phyloP scores from a whole-genome alignment of 805 yeast genomes.

The Yarrowia osloensis region DNA sequence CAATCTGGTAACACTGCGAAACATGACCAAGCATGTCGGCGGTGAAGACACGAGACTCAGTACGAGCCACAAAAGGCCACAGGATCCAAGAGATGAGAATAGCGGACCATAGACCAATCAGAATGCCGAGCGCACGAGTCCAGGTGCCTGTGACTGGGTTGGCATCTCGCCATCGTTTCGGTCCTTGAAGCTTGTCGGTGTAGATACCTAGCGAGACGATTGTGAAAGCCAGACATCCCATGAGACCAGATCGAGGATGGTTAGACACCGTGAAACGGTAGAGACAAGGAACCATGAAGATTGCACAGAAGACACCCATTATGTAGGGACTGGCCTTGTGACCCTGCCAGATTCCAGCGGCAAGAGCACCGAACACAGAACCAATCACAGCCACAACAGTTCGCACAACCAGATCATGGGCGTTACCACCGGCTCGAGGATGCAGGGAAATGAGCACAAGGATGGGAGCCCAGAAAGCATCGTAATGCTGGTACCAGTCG shows the following conservation, averaged over 20 bases:
- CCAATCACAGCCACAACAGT: slow-evolving; percentile 46
- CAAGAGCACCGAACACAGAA: slow-evolving; percentile 53
- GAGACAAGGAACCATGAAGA: slow-evolving; percentile 44
- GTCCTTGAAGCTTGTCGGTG: not conserved
- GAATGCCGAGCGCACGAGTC: slow-evolving; percentile 46
- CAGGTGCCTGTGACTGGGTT: slow-evolving; percentile 40
- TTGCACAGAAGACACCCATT: slow-evolving; percentile 46
- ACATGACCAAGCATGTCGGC: slow-evolving; percentile 48
- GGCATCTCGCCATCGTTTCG: slow-evolving; percentile 20
- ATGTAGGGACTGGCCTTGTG: slow-evolving; percentile 43
- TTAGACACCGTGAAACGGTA: slow-evolving; percentile 44
- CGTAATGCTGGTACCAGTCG: slow-evolving; percentile 50
- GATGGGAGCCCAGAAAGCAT: slow-evolving; percentile 50
- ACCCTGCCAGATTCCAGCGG: slow-evolving; percentile 46
- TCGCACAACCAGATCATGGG: slow-evolving; percentile 41
- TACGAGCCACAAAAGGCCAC: slow-evolving; percentile 53
- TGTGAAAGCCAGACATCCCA: slow-evolving; percentile 48
- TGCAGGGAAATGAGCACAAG: slow-evolving; percentile 46
- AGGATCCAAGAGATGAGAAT: slow-evolving; percentile 49
- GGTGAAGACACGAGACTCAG: slow-evolving; percentile 47
- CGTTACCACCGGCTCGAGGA: slow-evolving; percentile 44
- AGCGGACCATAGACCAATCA: slow-evolving; percentile 47
- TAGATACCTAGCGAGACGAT: slow-evolving; percentile 45
- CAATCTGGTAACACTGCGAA: slow-evolving; percentile 51
- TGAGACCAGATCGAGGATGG: slow-evolving; percentile 50